A percentile compares a stretch with the other conserved stretches of the same genome.
These are phyloP conservation scores for Aspergillus leporis DNA, from an alignment of 495 filamentous ascomycete species.

Conservation along the genomic window DNA sequence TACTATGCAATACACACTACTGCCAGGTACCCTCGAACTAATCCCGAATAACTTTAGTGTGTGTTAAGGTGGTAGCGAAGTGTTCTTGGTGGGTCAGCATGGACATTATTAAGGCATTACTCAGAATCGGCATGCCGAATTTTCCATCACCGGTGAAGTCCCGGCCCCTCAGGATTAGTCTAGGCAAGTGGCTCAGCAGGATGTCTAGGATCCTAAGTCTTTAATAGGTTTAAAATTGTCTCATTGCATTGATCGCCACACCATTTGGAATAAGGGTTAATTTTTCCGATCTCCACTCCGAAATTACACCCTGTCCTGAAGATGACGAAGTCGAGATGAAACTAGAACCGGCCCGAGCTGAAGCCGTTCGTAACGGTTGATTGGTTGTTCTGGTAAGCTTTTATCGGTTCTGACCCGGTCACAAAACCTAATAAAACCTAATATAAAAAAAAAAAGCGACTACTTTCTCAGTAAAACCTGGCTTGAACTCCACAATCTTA, in stretches of 20 bases:
- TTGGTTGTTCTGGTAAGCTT: no score
- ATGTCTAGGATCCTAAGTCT: not conserved
- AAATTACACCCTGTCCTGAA: not conserved
- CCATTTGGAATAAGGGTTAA: not conserved
- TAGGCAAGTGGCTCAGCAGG: not conserved
- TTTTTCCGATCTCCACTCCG: not conserved
- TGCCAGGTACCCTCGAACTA: not conserved
- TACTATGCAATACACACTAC: not conserved
- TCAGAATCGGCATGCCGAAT: not conserved
- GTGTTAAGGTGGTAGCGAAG: not conserved
- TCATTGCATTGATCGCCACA: not conserved
- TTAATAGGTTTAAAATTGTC: conserved; percentile 1
- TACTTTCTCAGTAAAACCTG: no score
- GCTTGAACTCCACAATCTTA: no score
- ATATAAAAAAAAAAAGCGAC: no score
- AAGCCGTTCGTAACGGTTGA: no score
- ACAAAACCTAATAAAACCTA: no score
- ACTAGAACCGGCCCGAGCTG: not conserved
- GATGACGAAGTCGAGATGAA: not conserved
- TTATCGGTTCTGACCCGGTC: no score
- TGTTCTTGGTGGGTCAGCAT: not conserved
- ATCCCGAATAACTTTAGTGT: not conserved
- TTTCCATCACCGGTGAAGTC: not conserved
- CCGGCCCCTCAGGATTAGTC: not conserved
- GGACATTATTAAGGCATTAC: not conserved